Evolutionary conservation across 164 flowering plant species (phyloP).

Genomic region (Stephania japonica): DNA sequence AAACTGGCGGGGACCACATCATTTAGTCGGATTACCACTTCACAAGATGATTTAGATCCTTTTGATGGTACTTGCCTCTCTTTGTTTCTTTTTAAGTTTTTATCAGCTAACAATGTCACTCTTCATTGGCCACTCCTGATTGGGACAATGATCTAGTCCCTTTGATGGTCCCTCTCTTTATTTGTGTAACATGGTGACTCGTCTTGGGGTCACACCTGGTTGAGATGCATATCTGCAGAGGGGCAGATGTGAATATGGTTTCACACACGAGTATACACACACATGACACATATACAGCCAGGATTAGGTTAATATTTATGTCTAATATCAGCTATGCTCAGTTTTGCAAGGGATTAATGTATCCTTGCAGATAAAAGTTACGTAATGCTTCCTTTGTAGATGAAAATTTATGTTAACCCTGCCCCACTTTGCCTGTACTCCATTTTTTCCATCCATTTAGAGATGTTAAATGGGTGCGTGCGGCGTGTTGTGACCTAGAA

Average conservation of each 20-base stretch:
- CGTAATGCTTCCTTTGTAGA: no score
- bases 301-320: no score
- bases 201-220: neutral
- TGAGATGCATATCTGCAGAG: no score
- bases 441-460: neutral
- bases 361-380: no score
- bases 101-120: neutral
- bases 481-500: neutral
- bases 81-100: neutral
- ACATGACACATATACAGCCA: no score
- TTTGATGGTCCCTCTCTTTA: conserved; percentile 56
- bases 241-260: no score
- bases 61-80: conserved; percentile 57
- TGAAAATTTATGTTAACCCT: neutral
- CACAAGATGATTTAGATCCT: conserved; percentile 65
- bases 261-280: no score
- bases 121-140: neutral
- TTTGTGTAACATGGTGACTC: neutral
- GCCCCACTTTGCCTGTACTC: neutral
- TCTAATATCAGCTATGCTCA: no score
- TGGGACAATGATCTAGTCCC: conserved; percentile 47
- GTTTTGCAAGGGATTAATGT: no score
- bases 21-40: conserved; percentile 57
- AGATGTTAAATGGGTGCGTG: neutral
- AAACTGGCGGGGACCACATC: conserved; percentile 52